Percentiles rank a stretch among this genome's conserved stretches.
These are phyloP conservation scores for Primulina huaijiensis DNA, from an alignment of 257 asterid genomes.

Conservation along the genomic window DNA sequence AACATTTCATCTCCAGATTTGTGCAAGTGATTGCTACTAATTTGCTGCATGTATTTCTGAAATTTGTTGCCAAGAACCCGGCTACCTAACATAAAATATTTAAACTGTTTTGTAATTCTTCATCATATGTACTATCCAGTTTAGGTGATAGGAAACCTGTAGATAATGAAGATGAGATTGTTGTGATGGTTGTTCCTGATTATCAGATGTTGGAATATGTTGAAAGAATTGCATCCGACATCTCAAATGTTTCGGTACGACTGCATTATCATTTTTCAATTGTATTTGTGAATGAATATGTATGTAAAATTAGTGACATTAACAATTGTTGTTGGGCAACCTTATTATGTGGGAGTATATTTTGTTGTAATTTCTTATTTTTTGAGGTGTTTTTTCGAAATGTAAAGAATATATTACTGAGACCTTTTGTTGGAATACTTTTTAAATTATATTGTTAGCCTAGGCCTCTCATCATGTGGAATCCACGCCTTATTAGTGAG, in stretches of 20 bases:
- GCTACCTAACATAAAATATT: not conserved
- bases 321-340: not conserved
- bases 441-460: conserved; percentile 58
- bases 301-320: not conserved
- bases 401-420: conserved; percentile 2
- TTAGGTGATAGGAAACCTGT: conserved; percentile 94
- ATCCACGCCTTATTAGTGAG: conserved; percentile 91
- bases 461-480: conserved; percentile 99
- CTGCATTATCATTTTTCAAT: conserved; percentile 12
- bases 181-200: conserved; percentile 96
- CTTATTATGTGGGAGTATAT: not conserved
- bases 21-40: too few species aligned
- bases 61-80: too few species aligned
- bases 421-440: conserved; percentile 30
- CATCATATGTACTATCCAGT: conserved; percentile 43
- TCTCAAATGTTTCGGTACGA: conserved; percentile 83
- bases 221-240: conserved; percentile 71
- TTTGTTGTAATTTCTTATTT: not conserved
- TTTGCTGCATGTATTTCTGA: too few species aligned
- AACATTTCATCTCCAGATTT: too few species aligned
- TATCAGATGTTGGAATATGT: conserved; percentile 92
- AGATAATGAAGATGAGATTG: conserved; percentile 66
- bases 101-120: conserved; percentile 20
- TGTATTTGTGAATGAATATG: not conserved
- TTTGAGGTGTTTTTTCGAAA: not conserved